These are phyloP conservation scores for Actinomortierella wolfii DNA, from an alignment of 371 early-diverging fungal genomes.

Conservation along the genomic window DNA sequence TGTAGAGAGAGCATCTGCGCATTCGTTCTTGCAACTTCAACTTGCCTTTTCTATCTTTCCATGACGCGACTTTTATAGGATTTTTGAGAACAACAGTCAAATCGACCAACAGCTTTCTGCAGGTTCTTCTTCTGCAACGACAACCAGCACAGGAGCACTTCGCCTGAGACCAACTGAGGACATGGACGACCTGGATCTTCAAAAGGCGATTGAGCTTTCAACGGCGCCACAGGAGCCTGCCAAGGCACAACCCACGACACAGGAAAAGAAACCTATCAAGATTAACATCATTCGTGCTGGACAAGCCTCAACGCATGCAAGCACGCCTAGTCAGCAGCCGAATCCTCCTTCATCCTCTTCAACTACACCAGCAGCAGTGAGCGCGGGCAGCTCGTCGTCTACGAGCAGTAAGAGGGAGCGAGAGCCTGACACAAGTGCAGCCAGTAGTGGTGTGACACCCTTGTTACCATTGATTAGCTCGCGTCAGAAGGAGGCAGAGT, in stretches of 20 bases:
- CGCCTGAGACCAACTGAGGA: neutral
- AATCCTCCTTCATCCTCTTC: neutral
- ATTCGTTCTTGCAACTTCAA: neutral
- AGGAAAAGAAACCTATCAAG: constrained; percentile 18
- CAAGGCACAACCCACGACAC: neutral
- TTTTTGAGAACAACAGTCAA: constrained; percentile 19
- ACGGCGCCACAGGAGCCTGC: neutral
- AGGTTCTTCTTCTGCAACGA: neutral
- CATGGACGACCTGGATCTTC: neutral
- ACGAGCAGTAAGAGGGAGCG: neutral
- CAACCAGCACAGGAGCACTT: neutral
- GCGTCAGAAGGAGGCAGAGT: constrained; percentile 30
- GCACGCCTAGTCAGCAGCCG: no score
- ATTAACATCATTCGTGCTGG: constrained; percentile 29
- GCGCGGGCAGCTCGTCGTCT: neutral
- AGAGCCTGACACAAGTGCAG: neutral
- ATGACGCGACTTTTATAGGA: constrained; percentile 17
- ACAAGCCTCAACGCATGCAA: constrained; percentile 3
- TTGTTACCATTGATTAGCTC: constrained; percentile 18
- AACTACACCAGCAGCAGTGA: neutral
- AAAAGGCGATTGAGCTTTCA: neutral
- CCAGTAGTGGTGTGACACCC: constrained; percentile 7
- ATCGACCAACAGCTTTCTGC: neutral
- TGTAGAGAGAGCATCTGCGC: neutral
- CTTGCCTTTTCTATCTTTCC: neutral